These are phyloP conservation scores for Trichoderma lentiforme DNA, from an alignment of 2,329 filamentous ascomycete species.

Conservation along the genomic window DNA sequence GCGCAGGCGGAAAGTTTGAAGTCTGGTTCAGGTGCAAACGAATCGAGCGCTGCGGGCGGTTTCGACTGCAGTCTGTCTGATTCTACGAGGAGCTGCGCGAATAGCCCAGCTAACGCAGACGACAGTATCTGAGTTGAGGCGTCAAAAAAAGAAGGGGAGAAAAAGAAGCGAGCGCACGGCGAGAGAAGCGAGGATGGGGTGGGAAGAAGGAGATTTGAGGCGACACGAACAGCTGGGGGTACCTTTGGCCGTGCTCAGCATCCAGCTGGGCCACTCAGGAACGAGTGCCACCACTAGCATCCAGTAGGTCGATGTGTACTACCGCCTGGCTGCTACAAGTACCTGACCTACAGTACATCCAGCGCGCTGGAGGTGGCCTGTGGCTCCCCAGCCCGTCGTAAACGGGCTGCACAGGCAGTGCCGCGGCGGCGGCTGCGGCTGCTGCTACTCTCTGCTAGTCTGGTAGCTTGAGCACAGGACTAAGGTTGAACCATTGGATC, in stretches of 20 bases:
- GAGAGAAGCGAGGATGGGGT: slow-evolving; percentile 15
- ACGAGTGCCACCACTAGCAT: background rate
- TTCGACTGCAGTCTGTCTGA: background rate
- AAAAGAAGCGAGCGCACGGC: slow-evolving; percentile 11
- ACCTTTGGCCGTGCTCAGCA: background rate
- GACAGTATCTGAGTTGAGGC: background rate
- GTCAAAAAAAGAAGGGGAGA: background rate
- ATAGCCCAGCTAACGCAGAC: slow-evolving; percentile 12
- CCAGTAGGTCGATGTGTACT: background rate
- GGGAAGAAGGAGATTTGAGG: slow-evolving; percentile 17
- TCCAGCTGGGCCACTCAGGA: background rate
- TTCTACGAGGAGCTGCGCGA: background rate
- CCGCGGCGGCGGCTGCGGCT: slow-evolving; percentile 7
- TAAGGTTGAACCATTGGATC: background rate
- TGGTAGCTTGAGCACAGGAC: background rate
- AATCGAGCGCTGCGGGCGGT: background rate
- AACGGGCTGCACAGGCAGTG: background rate
- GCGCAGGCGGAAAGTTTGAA: background rate
- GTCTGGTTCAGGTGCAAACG: background rate
- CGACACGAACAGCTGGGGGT: slow-evolving; percentile 15
- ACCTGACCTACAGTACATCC: background rate
- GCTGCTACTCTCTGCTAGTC: background rate
- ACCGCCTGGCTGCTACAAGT: background rate
- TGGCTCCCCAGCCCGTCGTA: background rate
- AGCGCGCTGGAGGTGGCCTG: background rate